Base-by-base conservation (phyloP, 2,329 filamentous ascomycete species). In the Cordyceps tenuipes region DNA sequence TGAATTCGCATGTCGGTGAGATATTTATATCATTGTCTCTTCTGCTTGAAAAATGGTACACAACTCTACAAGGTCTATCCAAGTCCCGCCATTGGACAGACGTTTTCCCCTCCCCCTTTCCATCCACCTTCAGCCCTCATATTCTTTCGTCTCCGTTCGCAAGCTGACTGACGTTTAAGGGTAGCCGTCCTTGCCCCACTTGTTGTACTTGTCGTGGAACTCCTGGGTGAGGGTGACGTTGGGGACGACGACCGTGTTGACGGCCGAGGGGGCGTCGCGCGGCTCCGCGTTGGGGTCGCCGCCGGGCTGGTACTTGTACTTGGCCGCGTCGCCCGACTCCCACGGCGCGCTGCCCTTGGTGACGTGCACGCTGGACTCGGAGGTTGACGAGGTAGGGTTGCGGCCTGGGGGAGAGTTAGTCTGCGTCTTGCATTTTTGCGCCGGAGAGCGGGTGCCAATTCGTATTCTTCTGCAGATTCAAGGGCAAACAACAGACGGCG, bases 131-230 rank as follows among this genome's bases (percentile, higher is more conserved):
- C 34, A 10, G 12, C 34, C 34, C 34, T 36, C 34, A 10, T 10
- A 36, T 12, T 10, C 12, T 13, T 36, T 36, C 34, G 12, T 36
- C 9, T 36, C 34, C 34, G 34, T 36, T 12, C 34, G 34, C 34
- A 4, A 36, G 6, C 23, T n/a, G 13, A 34, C 23, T n/a, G 13
- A 34, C 56, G 12, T 71, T 72, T 79, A 90, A 67, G 75, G 75
- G 78, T 89, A 97, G 68, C 91, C 92, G 68, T 97, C 94, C 86
- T 97, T 97, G 76, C 94, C 94, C 86, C 90, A 97, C 83, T 99
- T 99, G 89, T 99, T 99, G 86, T 88, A 97, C 80, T 88, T 89
- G 69, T 99, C 94, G 79, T 99, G 94, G 65, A 97, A 85, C 70
- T 88, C 83, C 90, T 88, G 91, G 72, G 94, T 92, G 68, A 97